These are phyloP conservation scores for Zygosaccharomyces lentus DNA, from an alignment of 805 yeast genomes.

Conservation along the genomic window DNA sequence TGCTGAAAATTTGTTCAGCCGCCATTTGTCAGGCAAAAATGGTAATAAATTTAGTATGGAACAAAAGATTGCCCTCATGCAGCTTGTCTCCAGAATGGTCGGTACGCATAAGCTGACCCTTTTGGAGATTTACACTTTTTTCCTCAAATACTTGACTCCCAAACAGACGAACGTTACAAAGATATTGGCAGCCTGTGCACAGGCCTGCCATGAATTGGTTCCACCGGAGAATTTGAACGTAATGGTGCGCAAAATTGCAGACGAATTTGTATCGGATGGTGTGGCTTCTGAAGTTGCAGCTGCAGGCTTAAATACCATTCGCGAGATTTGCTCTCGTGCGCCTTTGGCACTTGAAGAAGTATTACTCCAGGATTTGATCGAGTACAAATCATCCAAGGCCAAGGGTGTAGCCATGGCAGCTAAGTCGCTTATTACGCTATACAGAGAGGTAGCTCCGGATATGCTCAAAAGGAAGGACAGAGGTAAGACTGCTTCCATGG, in stretches of 20 bases:
- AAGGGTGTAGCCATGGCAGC: slow-evolving; percentile 96
- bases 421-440: slow-evolving; percentile 74
- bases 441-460: slow-evolving; percentile 94
- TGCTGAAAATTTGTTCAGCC: slow-evolving; percentile 76
- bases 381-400: slow-evolving; percentile 87
- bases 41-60: slow-evolving; percentile 73
- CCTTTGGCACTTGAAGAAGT: slow-evolving; percentile 91
- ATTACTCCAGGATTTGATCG: slow-evolving; percentile 81
- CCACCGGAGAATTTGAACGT: slow-evolving; percentile 88
- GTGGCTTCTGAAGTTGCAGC: slow-evolving; percentile 97
- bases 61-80: slow-evolving; percentile 84
- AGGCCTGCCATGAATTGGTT: slow-evolving; percentile 91
- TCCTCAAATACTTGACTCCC: slow-evolving; percentile 87
- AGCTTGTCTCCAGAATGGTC: slow-evolving; percentile 77
- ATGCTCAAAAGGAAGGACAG: slow-evolving; percentile 87
- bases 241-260: slow-evolving; percentile 87
- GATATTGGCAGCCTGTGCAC: slow-evolving; percentile 95
- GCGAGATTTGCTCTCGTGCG: slow-evolving; percentile 89
- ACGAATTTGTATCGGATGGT: slow-evolving; percentile 97
- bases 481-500: slow-evolving; percentile 89
- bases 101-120: slow-evolving; percentile 94
- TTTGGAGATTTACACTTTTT: slow-evolving; percentile 82
- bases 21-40: slow-evolving; percentile 66
- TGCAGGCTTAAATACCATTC: slow-evolving; percentile 92
- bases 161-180: slow-evolving; percentile 93